Conservation (phyloP, 306 rosid species). For the Cicer cuneatum region DNA sequence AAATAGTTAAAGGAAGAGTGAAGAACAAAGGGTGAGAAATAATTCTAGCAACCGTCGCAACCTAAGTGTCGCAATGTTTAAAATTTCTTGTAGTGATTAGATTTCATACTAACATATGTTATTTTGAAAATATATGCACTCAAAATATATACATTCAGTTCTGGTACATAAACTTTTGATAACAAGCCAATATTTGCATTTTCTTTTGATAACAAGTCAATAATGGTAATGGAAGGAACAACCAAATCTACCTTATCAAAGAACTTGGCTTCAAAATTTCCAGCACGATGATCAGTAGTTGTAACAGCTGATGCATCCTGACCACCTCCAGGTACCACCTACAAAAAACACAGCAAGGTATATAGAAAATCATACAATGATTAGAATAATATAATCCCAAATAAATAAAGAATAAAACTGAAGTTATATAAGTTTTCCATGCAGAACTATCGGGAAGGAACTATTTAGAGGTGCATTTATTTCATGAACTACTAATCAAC, state of each 20-base stretch:
- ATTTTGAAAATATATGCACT: too few relatives aligned
- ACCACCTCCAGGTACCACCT: constrained; percentile 99
- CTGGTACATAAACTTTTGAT: too few relatives aligned
- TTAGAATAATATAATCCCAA: neutral
- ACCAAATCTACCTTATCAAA: constrained; percentile 69
- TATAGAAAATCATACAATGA: constrained; percentile 6
- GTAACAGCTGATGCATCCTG: constrained; percentile 93
- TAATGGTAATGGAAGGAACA: neutral
- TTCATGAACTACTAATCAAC: constrained; percentile 1
- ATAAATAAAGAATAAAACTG: constrained; percentile 17
- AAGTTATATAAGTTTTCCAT: neutral
- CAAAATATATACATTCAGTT: too few relatives aligned
- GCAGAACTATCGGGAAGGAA: neutral
- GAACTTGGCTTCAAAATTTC: constrained; percentile 93
- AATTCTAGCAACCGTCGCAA: too few relatives aligned
- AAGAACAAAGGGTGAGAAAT: too few relatives aligned
- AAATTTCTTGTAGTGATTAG: too few relatives aligned
- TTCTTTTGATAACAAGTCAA: too few relatives aligned
- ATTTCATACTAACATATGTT: too few relatives aligned
- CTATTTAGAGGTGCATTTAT: neutral
- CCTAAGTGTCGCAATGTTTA: too few relatives aligned
- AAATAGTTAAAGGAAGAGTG: too few relatives aligned
- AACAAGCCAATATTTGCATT: too few relatives aligned
- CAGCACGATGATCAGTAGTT: constrained; percentile 84
- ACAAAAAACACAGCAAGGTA: neutral